phyloP scores from a whole-genome alignment of 2,329 filamentous ascomycete genomes.

The Coniochaeta prunicola region DNA sequence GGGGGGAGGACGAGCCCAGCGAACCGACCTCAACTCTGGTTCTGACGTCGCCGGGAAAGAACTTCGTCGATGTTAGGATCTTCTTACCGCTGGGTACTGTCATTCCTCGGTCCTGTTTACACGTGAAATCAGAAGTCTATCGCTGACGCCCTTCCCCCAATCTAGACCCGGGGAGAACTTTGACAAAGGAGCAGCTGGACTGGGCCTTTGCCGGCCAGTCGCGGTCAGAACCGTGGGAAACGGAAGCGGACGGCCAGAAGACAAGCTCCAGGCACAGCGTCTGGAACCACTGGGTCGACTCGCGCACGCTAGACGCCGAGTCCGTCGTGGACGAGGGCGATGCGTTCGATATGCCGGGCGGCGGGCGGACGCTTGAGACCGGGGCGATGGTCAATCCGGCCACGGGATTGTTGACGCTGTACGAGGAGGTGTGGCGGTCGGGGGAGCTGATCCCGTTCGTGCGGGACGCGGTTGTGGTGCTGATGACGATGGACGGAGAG shows the following conservation, averaged over 20 bases:
- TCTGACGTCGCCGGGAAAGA: conserved; percentile 48
- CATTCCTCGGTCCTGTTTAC: not conserved
- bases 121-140: not conserved
- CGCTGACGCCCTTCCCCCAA: not conserved
- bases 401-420: conserved; percentile 41
- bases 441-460: not conserved
- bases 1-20: conserved; percentile 40
- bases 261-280: conserved; percentile 24
- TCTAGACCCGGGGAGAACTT: not conserved
- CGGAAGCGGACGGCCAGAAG: conserved; percentile 15
- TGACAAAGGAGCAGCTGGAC: conserved; percentile 32
- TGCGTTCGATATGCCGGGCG: conserved; percentile 37
- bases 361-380: conserved; percentile 40
- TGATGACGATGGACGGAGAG: conserved; percentile 14
- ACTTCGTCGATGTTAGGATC: conserved; percentile 57
- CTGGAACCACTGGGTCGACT: conserved; percentile 57
- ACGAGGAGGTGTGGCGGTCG: conserved; percentile 59
- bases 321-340: conserved; percentile 46
- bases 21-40: conserved; percentile 61
- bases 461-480: not conserved
- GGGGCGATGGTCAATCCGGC: conserved; percentile 53
- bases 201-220: conserved; percentile 60
- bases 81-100: conserved; percentile 17
- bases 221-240: not conserved
- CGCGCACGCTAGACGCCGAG: conserved; percentile 31